Base-by-base conservation (phyloP, 768 basidiomycete genomes). In the Holtermannia corniformis region DNA sequence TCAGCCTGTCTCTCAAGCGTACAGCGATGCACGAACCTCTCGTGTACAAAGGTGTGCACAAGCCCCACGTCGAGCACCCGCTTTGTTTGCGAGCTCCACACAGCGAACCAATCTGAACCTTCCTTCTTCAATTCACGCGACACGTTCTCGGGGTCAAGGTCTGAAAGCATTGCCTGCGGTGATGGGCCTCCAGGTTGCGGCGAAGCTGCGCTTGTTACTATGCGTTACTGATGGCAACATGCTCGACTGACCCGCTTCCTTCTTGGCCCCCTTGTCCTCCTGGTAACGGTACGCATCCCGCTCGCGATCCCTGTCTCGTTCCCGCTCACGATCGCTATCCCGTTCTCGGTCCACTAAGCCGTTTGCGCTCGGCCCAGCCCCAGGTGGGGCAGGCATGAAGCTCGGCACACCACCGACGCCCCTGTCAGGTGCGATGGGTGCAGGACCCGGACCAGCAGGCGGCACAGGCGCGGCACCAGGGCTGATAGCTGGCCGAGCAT, bases 21-120 rank as follows among this genome's bases (percentile, higher is more conserved):
- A 11, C 37, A 28, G 22, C 23, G 32, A 41, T 37, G 20, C 11
- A 57, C 70, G 57, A 66, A 89, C 87, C 86, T 89, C 72, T 90
- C 88, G 65, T 93, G 90, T 72, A 82, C 82, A n/a, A 93, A 76
- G 3, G 86, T 88, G 72, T 92, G 89, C 24, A 88, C 80, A 59
- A 92, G 72, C 47, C 74, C 75, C 13, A 93, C 86, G 65, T 92
- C 87, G 49, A 92, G 76, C 54, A 79, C 78, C 44, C 84, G 77
- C 74, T 87, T 86, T 11, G 82, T 81, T 65, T 83, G 83, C 41
- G 84, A 82, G 67, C 86, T 90, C 76, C 87, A 91, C 44, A 89
- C 77, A 4, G 84, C 87, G 65, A 87, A 86, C 90, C 90, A 93
- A 65, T 92, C 89, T 44, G 76, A 73, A 0, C 87, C 88, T 67